Percentiles rank a stretch among this genome's conserved stretches.
These are phyloP conservation scores for Sanghuangporus weigelae DNA, from an alignment of 1,284 basidiomycete species.

Conservation along the genomic window DNA sequence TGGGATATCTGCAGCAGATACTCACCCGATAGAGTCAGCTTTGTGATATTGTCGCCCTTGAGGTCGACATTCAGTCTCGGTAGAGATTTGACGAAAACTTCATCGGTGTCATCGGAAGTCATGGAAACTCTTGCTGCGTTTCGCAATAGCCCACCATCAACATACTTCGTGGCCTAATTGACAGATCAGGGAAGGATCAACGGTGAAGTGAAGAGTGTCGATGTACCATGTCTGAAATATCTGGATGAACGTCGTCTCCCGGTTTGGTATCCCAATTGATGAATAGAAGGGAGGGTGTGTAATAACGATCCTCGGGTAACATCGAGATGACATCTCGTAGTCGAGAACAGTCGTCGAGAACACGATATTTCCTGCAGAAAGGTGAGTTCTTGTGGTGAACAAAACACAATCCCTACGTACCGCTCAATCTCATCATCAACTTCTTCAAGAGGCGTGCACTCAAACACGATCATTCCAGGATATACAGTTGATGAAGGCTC, in stretches of 20 bases:
- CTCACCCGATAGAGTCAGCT: slow-evolving; percentile 43
- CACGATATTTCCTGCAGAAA: slow-evolving; percentile 55
- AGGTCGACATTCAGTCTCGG: slow-evolving; percentile 43
- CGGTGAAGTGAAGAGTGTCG: slow-evolving; percentile 19
- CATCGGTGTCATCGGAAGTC: slow-evolving; percentile 50
- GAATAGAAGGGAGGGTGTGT: slow-evolving; percentile 52
- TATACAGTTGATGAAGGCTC: slow-evolving; percentile 28
- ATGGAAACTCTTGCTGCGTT: slow-evolving; percentile 41
- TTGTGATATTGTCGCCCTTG: slow-evolving; percentile 48
- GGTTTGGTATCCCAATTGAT: slow-evolving; percentile 51
- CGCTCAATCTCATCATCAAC: slow-evolving; percentile 58
- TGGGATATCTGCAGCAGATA: neutral
- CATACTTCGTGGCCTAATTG: slow-evolving; percentile 41
- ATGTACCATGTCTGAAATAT: slow-evolving; percentile 49
- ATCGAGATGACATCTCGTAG: slow-evolving; percentile 54
- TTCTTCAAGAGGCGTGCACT: slow-evolving; percentile 60
- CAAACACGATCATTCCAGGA: slow-evolving; percentile 67
- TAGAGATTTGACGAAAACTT: slow-evolving; percentile 42
- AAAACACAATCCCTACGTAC: slow-evolving; percentile 31
- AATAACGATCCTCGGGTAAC: slow-evolving; percentile 49
- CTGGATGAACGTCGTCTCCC: slow-evolving; percentile 30
- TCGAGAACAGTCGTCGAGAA: slow-evolving; percentile 65
- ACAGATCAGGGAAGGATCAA: neutral
- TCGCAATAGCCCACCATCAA: slow-evolving; percentile 38
- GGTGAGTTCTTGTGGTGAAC: neutral